These are phyloP conservation scores for Scutellaria galericulata DNA, from an alignment of 257 asterid species.

Conservation along the genomic window DNA sequence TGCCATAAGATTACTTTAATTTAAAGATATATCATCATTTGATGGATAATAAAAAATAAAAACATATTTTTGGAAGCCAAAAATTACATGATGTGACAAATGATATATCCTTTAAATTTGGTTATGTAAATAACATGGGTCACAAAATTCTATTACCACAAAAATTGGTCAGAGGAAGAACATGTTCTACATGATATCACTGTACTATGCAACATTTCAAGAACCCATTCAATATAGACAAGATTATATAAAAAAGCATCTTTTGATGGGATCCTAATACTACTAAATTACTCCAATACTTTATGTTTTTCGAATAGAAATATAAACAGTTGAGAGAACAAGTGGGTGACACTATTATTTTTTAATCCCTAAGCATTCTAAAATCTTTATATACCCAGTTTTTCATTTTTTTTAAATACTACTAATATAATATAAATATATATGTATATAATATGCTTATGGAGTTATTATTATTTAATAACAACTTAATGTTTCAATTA, in stretches of 20 bases:
- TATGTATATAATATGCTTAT: no score
- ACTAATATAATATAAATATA: not conserved
- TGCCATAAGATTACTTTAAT: no score
- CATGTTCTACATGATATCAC: not conserved
- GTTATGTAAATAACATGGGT: not conserved
- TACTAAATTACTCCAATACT: constrained; percentile 12
- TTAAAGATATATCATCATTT: not conserved
- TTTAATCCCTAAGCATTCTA: constrained; percentile 5
- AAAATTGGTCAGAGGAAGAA: constrained; percentile 13
- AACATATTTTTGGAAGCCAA: not conserved
- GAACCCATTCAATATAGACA: constrained; percentile 30
- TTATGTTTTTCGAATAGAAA: constrained; percentile 10
- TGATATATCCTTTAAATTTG: not conserved
- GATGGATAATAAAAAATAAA: not conserved
- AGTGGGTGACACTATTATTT: constrained; percentile 36
- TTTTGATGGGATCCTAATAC: constrained; percentile 23
- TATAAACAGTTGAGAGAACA: constrained; percentile 7
- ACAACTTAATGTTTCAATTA: not conserved
- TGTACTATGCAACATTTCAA: not conserved
- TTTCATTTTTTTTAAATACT: not conserved
- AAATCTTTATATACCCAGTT: not conserved
- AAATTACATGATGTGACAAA: constrained; percentile 1
- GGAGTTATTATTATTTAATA: no score
- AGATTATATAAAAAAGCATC: constrained; percentile 8
- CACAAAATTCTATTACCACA: not conserved